Evolutionary conservation across 2,329 filamentous ascomycete genomes (phyloP), one percentile per base, ranked within the genome.

Genomic region (Botrytis medusae): DNA sequence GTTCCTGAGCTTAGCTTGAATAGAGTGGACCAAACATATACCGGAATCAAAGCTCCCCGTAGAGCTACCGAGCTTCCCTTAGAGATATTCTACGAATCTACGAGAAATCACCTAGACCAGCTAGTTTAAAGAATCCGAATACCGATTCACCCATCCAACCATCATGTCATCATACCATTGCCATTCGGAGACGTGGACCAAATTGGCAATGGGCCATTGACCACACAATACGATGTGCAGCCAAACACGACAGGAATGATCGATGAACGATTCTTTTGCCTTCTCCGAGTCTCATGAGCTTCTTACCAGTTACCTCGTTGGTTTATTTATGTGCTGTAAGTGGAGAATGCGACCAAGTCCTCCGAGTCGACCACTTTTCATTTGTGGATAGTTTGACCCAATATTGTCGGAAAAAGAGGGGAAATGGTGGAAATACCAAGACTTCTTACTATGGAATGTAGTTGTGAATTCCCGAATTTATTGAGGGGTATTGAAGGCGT

Each of bases 361-460:
- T 65, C 44, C 63, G 42, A 65, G 63, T 65, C 32, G 63, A 67
- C 64, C 44, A 54, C 64, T 40, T 67, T 51, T 67, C 64, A 67
- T 67, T 67, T 51, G 64, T 40, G 64, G 44, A 67, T 40, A 67
- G 32, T 67, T 67, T 14, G 46, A 67, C 44, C 44, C 25, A 67
- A 54, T 68, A 40, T 54, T 54, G 25, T 68, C 40, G 25, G 46
- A 29, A 54, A 54, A 68, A 54, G 64, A 54, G 46, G 46, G 46
- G 64, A 68, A 68, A 29, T 40, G 63, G 34, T 68, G 64, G 34
- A 54, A 54, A 54, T 67, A 20, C 44, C 29, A 67, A 67, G 32
- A 48, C 34, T 10, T 22, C 20, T 65, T 12, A 5, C 40, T 46
- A 14, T 46, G 8, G 16, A 25, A 25, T 25, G 62, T 3, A 25